These are phyloP conservation scores for Sugiyamaella boreocaroliniensis DNA, from an alignment of 805 yeast species.

Conservation along the genomic window DNA sequence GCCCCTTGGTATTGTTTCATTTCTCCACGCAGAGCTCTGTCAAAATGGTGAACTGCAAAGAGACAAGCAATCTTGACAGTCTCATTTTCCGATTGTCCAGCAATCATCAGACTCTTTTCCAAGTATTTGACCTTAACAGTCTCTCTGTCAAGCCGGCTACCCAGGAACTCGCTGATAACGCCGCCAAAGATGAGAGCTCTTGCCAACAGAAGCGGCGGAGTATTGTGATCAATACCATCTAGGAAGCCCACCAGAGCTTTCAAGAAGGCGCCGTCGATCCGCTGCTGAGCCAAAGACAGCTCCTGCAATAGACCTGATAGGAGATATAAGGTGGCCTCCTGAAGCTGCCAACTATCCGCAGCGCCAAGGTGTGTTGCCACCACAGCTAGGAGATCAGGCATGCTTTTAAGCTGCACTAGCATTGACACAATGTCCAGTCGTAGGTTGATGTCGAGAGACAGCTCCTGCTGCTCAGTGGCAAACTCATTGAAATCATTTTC, in stretches of 20 bases:
- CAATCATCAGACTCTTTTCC: conserved; percentile 2
- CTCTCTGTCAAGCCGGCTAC: conserved; percentile 8
- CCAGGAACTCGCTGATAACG: conserved; percentile 11
- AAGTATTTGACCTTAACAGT: conserved; percentile 14
- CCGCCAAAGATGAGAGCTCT: conserved; percentile 1
- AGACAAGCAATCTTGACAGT: conserved; percentile 9
- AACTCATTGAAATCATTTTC: conserved; percentile 57
- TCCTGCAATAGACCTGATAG: conserved; percentile 4
- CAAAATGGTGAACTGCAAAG: conserved; percentile 10
- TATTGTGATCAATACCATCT: not conserved
- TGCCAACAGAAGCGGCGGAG: not conserved
- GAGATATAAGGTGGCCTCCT: not conserved
- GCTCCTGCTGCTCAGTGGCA: conserved; percentile 69
- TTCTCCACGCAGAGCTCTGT: conserved; percentile 13
- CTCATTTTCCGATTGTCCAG: not conserved
- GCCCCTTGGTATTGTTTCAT: conserved; percentile 22
- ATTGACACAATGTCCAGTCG: conserved; percentile 48
- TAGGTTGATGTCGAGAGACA: conserved; percentile 46
- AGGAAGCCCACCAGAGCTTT: not conserved
- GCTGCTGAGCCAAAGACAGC: not conserved
- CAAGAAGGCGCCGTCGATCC: not conserved
- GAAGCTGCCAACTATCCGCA: not conserved
- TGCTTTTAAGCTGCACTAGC: not conserved
- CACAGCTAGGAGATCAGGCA: not conserved
- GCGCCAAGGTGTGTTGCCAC: not conserved